Evolutionary conservation across 169 alveolate species (phyloP), one percentile per base, ranked within the genome.

Genomic region (Ichthyophthirius multifiliis): DNA sequence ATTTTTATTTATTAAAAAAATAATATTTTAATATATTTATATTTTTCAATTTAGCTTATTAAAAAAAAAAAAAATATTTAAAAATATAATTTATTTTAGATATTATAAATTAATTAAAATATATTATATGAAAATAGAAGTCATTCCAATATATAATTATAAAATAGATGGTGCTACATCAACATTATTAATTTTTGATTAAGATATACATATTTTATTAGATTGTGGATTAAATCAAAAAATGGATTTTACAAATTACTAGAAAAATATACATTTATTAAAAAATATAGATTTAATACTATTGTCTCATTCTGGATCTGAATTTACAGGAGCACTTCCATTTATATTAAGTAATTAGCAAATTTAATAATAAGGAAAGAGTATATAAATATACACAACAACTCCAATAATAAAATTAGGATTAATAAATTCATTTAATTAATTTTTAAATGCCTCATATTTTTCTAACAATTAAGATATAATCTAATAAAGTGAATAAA

Each of bases 331-430:
- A 41, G 77, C 77, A 2, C 46, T 67, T 5, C 77, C 77, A 34
- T 67, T 67, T 20, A 15, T 67, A 9, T 67, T 67, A 35, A 67
- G 15, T 37, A 67, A 67, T 39, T 35, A 39, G 41, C 30, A 34
- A 67, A 67, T 67, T 4, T 37, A 35, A 31, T 18, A 32, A n/a
- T 18, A 67, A 23, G 62, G 62, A 2, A 35, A 67, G 20, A 67
- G 13, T 16, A 32, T 67, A 1, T 35, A 41, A 27, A 55, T 55
- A 15, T 55, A 55, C 71, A 27, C 71, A 4, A 67, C 77, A 1
- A 18, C 77, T 20, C 77, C 77, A 6, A 44, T 67, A 0, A 67
- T 34, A 37, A 67, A 67, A 67, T 67, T 67, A 32, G 77, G 77
- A 1, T n/a, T 67, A 37, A 18, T 37, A 18, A 67, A 67, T 41